A percentile compares a stretch with the other conserved stretches of the same genome.
These are phyloP conservation scores for Pseudoperonospora humuli DNA, from an alignment of 352 stramenopile species.

Conservation along the genomic window DNA sequence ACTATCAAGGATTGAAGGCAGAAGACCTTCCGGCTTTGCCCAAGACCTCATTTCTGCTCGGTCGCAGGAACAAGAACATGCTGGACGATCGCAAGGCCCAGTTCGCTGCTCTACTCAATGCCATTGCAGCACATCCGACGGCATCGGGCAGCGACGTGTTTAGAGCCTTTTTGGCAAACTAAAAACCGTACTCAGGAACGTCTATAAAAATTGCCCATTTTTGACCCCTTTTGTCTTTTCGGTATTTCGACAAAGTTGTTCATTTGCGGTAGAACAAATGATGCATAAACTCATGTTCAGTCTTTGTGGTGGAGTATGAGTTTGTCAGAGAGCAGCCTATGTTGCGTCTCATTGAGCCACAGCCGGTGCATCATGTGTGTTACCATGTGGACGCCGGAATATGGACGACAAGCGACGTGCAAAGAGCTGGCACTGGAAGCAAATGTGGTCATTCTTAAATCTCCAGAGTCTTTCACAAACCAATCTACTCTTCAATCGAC, in stretches of 20 bases:
- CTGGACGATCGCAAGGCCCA: conserved; percentile 48
- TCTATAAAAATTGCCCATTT: conserved; percentile 22
- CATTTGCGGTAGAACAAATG: too few species aligned
- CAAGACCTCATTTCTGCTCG: conserved; percentile 36
- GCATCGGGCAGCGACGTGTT: conserved; percentile 38
- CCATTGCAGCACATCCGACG: conserved; percentile 39
- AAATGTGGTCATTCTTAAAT: conserved; percentile 13
- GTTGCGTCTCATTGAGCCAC: too few species aligned
- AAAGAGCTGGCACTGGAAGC: conserved; percentile 7
- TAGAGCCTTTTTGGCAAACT: conserved; percentile 42
- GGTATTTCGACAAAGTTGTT: too few species aligned
- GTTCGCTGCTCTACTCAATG: conserved; percentile 53
- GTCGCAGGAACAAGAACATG: conserved; percentile 49
- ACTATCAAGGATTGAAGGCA: conserved; percentile 39
- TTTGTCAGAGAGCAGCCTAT: too few species aligned
- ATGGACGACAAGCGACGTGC: too few species aligned
- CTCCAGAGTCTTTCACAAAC: conserved; percentile 5
- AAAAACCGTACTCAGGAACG: too few species aligned
- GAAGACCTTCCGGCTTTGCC: conserved; percentile 42
- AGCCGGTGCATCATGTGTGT: too few species aligned
- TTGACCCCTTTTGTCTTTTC: too few species aligned
- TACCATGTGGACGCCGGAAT: too few species aligned
- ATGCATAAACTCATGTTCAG: too few species aligned
- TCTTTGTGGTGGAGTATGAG: too few species aligned
- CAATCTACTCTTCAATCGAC: conserved; percentile 5